Evolutionary conservation across 352 stramenopile species (phyloP).

Genomic region (Globisporangium paddicum): DNA sequence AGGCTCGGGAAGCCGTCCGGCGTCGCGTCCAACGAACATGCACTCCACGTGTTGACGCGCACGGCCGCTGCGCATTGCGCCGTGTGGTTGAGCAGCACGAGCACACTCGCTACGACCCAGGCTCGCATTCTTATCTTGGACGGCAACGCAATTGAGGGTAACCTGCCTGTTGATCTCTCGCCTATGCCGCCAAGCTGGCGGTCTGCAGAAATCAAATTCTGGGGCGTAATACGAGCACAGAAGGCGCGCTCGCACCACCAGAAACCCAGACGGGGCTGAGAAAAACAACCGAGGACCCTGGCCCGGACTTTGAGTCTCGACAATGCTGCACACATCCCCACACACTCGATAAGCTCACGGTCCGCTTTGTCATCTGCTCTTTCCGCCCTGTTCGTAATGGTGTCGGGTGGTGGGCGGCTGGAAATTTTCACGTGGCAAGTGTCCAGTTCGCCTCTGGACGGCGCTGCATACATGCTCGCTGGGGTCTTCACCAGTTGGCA

Average conservation of each 20-base stretch:
- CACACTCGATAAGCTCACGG: background rate
- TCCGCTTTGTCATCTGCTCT: background rate
- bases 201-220: background rate
- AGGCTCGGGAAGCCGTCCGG: conserved; percentile 22
- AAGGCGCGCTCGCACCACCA: conserved; percentile 1
- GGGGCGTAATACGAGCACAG: background rate
- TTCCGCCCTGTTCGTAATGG: background rate
- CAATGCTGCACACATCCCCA: background rate
- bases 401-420: background rate
- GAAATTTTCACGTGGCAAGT: background rate
- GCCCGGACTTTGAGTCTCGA: background rate
- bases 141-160: background rate
- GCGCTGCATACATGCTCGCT: no score
- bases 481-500: no score
- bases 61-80: background rate
- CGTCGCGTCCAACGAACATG: conserved; percentile 24
- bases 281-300: background rate
- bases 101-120: background rate
- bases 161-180: background rate
- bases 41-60: conserved; percentile 26
- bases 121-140: background rate
- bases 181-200: background rate
- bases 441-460: no score
- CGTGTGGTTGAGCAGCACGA: background rate
- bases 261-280: conserved; percentile 7